Conservation (phyloP, 2,329 filamentous ascomycete species). For the Diaporthe sp. region DNA sequence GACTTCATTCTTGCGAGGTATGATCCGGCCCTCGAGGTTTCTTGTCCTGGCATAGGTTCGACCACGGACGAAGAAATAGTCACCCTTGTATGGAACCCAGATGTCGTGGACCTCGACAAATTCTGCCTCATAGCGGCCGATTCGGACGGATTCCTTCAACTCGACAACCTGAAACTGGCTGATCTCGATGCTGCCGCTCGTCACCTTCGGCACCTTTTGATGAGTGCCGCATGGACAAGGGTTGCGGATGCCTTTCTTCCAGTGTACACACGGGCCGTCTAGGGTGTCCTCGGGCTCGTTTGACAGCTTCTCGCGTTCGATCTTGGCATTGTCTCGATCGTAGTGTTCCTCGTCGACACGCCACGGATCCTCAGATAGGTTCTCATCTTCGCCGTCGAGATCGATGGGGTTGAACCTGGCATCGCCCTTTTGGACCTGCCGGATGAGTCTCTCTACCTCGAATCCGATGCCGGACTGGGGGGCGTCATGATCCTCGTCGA, state of each 20-base stretch:
- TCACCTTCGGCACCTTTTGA: slow-evolving; percentile 32
- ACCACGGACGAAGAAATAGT: slow-evolving; percentile 57
- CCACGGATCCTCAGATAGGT: slow-evolving; percentile 35
- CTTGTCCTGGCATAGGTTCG: slow-evolving; percentile 54
- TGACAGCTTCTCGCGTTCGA: not conserved
- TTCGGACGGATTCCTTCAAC: slow-evolving; percentile 44
- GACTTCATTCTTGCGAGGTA: slow-evolving; percentile 58
- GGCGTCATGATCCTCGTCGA: slow-evolving; percentile 4
- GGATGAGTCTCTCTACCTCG: slow-evolving; percentile 14
- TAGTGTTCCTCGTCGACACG: slow-evolving; percentile 36
- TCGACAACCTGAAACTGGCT: slow-evolving; percentile 43
- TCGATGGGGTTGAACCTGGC: slow-evolving; percentile 20
- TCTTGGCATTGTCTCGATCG: slow-evolving; percentile 34
- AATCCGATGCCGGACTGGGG: slow-evolving; percentile 7
- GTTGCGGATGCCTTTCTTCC: slow-evolving; percentile 35
- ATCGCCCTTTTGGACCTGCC: slow-evolving; percentile 9
- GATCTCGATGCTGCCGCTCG: slow-evolving; percentile 35
- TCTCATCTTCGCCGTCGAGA: slow-evolving; percentile 34
- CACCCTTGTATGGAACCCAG: slow-evolving; percentile 52
- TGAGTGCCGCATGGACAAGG: slow-evolving; percentile 37
- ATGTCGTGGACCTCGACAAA: slow-evolving; percentile 57
- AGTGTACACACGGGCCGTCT: slow-evolving; percentile 26
- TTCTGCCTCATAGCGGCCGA: slow-evolving; percentile 40
- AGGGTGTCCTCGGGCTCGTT: not conserved
- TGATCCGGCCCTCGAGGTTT: slow-evolving; percentile 54